Percentiles rank a stretch among this genome's conserved stretches.
These are phyloP conservation scores for Dipteronia sinensis DNA, from an alignment of 345 rosid species.

Conservation along the genomic window DNA sequence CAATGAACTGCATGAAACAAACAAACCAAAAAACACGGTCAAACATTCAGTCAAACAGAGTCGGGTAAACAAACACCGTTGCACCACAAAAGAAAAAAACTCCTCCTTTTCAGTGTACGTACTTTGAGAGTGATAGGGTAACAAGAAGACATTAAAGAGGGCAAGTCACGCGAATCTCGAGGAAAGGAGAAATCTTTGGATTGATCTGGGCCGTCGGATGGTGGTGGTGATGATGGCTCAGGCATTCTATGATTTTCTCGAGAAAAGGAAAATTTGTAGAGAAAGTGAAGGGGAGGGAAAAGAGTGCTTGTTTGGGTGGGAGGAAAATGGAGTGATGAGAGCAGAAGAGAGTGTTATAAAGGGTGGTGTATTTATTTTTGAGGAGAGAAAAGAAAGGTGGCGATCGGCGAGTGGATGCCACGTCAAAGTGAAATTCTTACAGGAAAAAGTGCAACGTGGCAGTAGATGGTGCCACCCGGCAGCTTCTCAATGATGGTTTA, in stretches of 20 bases:
- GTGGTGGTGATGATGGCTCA: neutral
- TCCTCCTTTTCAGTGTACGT: neutral
- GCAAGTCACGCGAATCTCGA: slow-evolving; percentile 48
- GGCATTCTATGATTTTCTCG: neutral
- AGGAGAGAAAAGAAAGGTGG: slow-evolving; percentile 8
- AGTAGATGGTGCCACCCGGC: slow-evolving; percentile 41
- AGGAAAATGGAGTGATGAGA: neutral
- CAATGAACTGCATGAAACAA: slow-evolving; percentile 60
- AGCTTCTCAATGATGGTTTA: slow-evolving; percentile 14
- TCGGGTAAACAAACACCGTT: slow-evolving; percentile 8
- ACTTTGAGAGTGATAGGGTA: slow-evolving; percentile 90
- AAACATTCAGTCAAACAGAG: slow-evolving; percentile 27
- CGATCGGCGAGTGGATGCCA: slow-evolving; percentile 46
- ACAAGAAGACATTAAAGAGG: slow-evolving; percentile 55
- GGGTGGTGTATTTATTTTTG: slow-evolving; percentile 45
- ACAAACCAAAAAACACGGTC: slow-evolving; percentile 13
- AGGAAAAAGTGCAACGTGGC: slow-evolving; percentile 53
- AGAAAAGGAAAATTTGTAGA: neutral
- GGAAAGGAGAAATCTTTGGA: slow-evolving; percentile 25
- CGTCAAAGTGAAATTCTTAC: slow-evolving; percentile 44
- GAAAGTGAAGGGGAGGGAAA: no score
- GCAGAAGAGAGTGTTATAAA: neutral
- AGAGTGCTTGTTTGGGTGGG: neutral
- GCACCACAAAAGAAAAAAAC: neutral
- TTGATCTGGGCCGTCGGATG: slow-evolving; percentile 38